Conservation (phyloP, 495 filamentous ascomycete species). For the Pyronema domesticum region DNA sequence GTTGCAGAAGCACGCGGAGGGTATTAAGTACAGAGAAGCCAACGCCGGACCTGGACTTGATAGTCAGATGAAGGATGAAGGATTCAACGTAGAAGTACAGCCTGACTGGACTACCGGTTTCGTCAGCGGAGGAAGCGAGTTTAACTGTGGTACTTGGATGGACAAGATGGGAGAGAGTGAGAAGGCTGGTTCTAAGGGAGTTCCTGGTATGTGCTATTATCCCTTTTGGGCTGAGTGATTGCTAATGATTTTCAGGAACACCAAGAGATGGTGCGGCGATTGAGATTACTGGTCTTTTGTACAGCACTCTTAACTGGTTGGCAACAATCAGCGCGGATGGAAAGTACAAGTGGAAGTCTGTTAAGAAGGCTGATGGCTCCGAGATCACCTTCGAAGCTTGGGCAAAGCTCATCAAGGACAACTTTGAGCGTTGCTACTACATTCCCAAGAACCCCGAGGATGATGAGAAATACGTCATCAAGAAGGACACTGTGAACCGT, state of each 20-base stretch:
- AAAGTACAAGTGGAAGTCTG: conserved; percentile 51
- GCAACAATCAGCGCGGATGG: conserved; percentile 43
- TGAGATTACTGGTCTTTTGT: conserved; percentile 83
- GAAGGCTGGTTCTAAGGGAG: conserved; percentile 74
- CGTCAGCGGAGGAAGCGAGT: conserved; percentile 82
- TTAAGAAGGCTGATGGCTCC: conserved; percentile 41
- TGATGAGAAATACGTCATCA: conserved; percentile 61
- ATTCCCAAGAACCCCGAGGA: conserved; percentile 51
- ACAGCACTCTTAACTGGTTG: conserved; percentile 75
- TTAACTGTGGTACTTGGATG: conserved; percentile 98
- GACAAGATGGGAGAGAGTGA: conserved; percentile 99
- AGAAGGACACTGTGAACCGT: conserved; percentile 59
- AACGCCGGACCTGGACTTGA: conserved; percentile 80
- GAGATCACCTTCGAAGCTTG: conserved; percentile 60
- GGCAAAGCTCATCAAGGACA: conserved; percentile 62
- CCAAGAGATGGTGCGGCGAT: conserved; percentile 88
- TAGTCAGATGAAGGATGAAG: conserved; percentile 79
- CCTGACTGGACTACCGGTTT: conserved; percentile 89
- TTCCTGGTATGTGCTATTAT: conserved; percentile 34
- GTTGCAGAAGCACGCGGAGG: conserved; percentile 72
- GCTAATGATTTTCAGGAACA: conserved; percentile 37
- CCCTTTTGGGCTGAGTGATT: neutral
- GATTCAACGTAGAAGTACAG: conserved; percentile 76
- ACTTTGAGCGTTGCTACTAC: conserved; percentile 83
- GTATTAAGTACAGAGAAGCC: conserved; percentile 81